Base-by-base conservation (phyloP, 768 basidiomycete genomes). In the Melanogaster broomeanus region DNA sequence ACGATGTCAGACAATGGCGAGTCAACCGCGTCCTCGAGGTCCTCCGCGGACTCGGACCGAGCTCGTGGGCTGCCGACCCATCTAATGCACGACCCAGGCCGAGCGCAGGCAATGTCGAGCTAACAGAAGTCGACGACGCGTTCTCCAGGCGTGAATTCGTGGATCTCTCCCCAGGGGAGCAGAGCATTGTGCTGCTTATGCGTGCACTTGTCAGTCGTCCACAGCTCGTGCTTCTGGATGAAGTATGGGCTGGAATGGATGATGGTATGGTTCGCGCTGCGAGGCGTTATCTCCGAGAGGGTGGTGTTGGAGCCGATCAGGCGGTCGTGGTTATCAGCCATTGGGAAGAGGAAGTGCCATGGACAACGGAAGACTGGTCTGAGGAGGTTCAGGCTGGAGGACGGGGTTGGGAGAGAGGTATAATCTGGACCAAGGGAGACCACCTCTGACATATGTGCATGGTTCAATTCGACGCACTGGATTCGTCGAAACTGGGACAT, bases 241-340 rank as follows among this genome's bases (percentile, higher is more conserved):
- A 99, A 65, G 90, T 87, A 9, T 94, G 91, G 82, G 85, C 89
- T 21, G 95, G 94, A 22, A 95, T 98, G 91, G 90, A 90, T 56
- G 85, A 82, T 39, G 71, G 67, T 6, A 90, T 92, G 83, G 82
- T 95, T 27, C 67, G 67, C 16, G 79, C 80, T 33, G 89, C 84
- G 37, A 74, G 80, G 56, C 59, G 57, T 37, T 90, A 91, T 61
- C 64, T 99, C 39, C 74, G 85, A 11, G 63, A 70, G 18, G 73
- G 70, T 1, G 83, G 80, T 0, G 62, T 87, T 21, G 72, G 71
- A 19, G 58, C 68, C 11, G 72, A 78, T 38, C 93, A 97, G 72
- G 87, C 86, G 2, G 87, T 93, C 21, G 77, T 98, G 1, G 86
- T 91, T 3, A 81, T 98, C 49, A 92, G 87, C 34, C 94, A 96